Evolutionary conservation across 1,284 basidiomycete genomes (phyloP).

Genomic region (Laetiporus sulphureus): DNA sequence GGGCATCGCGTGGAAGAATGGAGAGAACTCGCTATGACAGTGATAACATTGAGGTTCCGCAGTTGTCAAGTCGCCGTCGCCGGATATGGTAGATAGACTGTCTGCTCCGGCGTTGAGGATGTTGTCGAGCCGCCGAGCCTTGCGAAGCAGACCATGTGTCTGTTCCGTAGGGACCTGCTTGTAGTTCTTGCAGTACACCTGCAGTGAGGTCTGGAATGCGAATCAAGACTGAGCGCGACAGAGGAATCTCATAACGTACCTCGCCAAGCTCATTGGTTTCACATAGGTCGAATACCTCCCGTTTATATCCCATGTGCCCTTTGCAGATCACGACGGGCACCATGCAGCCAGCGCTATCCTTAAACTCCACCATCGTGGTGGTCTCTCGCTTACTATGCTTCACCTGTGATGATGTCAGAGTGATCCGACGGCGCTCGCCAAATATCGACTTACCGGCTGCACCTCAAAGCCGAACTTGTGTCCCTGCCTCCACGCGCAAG

Average conservation of each 20-base stretch:
- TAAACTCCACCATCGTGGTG: constrained; percentile 72
- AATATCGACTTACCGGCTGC: constrained; percentile 50
- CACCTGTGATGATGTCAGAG: constrained; percentile 38
- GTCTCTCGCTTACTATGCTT: constrained; percentile 67
- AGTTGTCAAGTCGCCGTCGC: constrained; percentile 7
- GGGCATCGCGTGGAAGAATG: constrained; percentile 30
- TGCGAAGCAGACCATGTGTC: constrained; percentile 78
- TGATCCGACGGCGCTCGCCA: constrained; percentile 9
- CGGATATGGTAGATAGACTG: constrained; percentile 9
- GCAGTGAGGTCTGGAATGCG: constrained; percentile 68
- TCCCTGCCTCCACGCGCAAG: constrained; percentile 83
- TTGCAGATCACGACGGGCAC: constrained; percentile 77
- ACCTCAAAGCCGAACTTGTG: constrained; percentile 90
- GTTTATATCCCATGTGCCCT: constrained; percentile 65
- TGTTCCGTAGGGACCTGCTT: constrained; percentile 69
- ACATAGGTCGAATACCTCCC: constrained; percentile 74
- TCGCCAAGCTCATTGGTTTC: constrained; percentile 79
- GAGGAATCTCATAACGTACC: constrained; percentile 42
- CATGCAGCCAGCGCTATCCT: constrained; percentile 82
- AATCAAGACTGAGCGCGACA: not conserved
- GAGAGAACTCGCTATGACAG: constrained; percentile 34
- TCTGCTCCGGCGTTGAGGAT: constrained; percentile 35
- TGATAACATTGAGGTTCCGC: constrained; percentile 27
- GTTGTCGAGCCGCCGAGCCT: constrained; percentile 75
- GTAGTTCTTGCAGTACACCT: constrained; percentile 79